Percentiles rank a stretch among this genome's conserved stretches.
Evolutionary conservation across 1,139 yeast species (phyloP).

Genomic region (Yamadazyma kanchanaburiensis): DNA sequence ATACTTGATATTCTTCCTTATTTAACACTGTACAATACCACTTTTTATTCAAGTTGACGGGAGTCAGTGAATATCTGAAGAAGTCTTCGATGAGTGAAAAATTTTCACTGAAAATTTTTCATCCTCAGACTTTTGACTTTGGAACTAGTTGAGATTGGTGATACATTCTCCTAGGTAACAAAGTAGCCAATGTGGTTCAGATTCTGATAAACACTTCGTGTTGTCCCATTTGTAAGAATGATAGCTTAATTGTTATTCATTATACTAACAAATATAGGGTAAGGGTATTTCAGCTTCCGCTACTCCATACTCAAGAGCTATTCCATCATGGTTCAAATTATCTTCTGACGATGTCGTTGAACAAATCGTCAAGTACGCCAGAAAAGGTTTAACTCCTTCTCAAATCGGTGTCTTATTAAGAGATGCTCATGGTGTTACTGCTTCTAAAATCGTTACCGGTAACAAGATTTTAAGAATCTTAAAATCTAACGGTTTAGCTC

Average conservation of each 20-base stretch:
- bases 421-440: conserved; percentile 99
- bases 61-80: background rate
- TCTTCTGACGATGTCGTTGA: conserved; percentile 94
- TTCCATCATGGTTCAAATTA: conserved; percentile 99
- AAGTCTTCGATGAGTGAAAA: too few species aligned
- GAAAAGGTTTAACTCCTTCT: conserved; percentile 99
- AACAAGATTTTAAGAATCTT: conserved; percentile 99
- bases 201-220: too few species aligned
- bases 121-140: too few species aligned
- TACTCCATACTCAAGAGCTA: conserved; percentile 97
- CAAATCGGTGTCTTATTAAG: conserved; percentile 99
- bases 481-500: conserved; percentile 99
- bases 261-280: conserved; percentile 61
- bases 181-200: conserved; percentile 1
- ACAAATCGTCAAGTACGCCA: conserved; percentile 98
- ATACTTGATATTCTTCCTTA: conserved; percentile 10
- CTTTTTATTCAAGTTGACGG: conserved; percentile 9
- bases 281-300: conserved; percentile 99
- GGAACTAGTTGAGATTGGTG: too few species aligned
- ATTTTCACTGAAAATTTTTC: too few species aligned
- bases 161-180: too few species aligned
- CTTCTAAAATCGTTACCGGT: conserved; percentile 96
- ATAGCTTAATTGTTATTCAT: conserved; percentile 4
- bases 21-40: conserved; percentile 15
- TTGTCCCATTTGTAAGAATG: background rate